Evolutionary conservation across 2,329 filamentous ascomycete species (phyloP).

Genomic region (Septoria linicola): DNA sequence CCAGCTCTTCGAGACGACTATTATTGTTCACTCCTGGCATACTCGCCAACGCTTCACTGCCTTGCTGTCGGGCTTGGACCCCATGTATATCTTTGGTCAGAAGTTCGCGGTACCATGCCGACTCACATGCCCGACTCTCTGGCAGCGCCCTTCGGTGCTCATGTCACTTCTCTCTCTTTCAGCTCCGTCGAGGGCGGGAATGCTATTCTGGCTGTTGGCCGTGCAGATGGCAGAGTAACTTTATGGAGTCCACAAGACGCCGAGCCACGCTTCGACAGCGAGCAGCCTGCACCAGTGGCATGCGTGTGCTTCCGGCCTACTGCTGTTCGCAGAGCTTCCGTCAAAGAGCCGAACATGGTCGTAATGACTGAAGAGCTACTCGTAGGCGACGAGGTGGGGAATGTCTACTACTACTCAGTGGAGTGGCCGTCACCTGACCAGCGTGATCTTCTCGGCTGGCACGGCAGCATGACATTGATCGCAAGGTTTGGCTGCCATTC

Average conservation of each 20-base stretch:
- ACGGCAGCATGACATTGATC: slow-evolving; percentile 73
- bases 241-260: slow-evolving; percentile 75
- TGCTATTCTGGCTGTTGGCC: slow-evolving; percentile 80
- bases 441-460: slow-evolving; percentile 71
- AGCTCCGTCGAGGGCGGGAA: slow-evolving; percentile 74
- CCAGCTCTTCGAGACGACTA: slow-evolving; percentile 90
- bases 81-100: slow-evolving; percentile 85
- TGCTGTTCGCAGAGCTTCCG: slow-evolving; percentile 51
- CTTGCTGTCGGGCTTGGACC: slow-evolving; percentile 81
- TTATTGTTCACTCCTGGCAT: slow-evolving; percentile 89
- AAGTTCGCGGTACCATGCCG: slow-evolving; percentile 54
- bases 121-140: slow-evolving; percentile 50
- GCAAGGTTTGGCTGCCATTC: slow-evolving; percentile 74
- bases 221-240: slow-evolving; percentile 71
- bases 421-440: slow-evolving; percentile 68
- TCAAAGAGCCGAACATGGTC: slow-evolving; percentile 48
- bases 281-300: slow-evolving; percentile 70
- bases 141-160: slow-evolving; percentile 51
- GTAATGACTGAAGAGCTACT: slow-evolving; percentile 78
- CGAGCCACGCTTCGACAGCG: slow-evolving; percentile 69
- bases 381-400: slow-evolving; percentile 79
- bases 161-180: slow-evolving; percentile 84
- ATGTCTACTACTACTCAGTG: slow-evolving; percentile 82
- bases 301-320: slow-evolving; percentile 79
- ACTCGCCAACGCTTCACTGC: slow-evolving; percentile 70